These are phyloP conservation scores for Fusarium penzigii DNA, from an alignment of 2,329 filamentous ascomycete genomes.

Conservation along the genomic window DNA sequence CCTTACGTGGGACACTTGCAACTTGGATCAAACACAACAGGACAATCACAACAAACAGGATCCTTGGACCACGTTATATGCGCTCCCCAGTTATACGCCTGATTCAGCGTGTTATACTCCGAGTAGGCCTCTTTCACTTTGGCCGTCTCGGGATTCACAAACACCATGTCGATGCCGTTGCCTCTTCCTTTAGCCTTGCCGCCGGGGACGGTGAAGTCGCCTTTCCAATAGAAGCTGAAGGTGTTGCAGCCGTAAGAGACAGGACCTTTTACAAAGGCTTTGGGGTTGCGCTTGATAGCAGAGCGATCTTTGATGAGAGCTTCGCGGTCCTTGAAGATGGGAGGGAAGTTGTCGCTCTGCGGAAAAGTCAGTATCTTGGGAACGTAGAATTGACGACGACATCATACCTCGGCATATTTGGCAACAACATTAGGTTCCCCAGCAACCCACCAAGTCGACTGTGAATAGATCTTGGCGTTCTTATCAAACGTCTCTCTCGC, in stretches of 20 bases:
- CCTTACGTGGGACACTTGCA: conserved; percentile 17
- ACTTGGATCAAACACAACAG: conserved; percentile 16
- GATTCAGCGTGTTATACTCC: conserved; percentile 26
- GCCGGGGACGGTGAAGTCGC: conserved; percentile 14
- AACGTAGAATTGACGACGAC: neutral
- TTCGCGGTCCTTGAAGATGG: conserved; percentile 10
- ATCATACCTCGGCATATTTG: conserved; percentile 18
- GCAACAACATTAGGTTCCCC: conserved; percentile 7
- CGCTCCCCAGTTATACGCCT: conserved; percentile 21
- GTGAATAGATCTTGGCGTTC: conserved; percentile 19
- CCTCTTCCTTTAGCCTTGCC: conserved; percentile 11
- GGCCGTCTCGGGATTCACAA: conserved; percentile 10
- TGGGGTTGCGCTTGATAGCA: conserved; percentile 10
- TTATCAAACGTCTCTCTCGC: conserved; percentile 13
- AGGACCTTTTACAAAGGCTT: conserved; percentile 16
- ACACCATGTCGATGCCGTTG: conserved; percentile 24
- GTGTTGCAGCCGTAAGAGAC: conserved; percentile 24
- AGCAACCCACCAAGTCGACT: conserved; percentile 22
- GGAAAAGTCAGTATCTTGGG: neutral
- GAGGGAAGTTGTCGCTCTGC: conserved; percentile 21
- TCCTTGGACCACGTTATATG: conserved; percentile 23
- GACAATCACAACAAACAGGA: conserved; percentile 19
- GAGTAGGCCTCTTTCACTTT: conserved; percentile 19
- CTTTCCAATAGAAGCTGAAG: conserved; percentile 26
- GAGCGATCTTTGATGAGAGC: conserved; percentile 18